Evolutionary conservation across 2,329 filamentous ascomycete genomes (phyloP), one percentile per base, ranked within the genome.

Genomic region (Botrytis aclada): DNA sequence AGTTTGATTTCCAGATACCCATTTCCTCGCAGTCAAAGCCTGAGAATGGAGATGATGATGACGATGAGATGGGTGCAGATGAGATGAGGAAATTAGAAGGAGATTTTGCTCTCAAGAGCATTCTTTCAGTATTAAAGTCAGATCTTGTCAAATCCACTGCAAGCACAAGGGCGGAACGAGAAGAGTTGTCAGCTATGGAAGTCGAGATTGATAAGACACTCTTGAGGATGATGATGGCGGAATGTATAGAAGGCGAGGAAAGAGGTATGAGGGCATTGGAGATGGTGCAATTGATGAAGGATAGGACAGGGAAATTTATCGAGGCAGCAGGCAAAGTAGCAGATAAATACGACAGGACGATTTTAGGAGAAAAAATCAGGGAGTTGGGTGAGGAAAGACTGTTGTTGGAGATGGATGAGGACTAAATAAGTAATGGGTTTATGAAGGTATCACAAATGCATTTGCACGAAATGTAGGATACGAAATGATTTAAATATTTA

Each of bases 221-320:
- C 69, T 85, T 99, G 76, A 94, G 98, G 84, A 87, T 98, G 81
- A 85, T 99, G 80, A 95, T 93, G 3, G 85, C 92, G 10, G 96
- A 98, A 84, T 99, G 96, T 81, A 90, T 94, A 74, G 93, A 96
- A 77, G 94, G 94, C 62, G 96, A 99, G 82, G 95, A 98, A 75
- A 87, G 92, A 43, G 95, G 95, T 9, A 98, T 98, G 94, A 94
- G 95, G 77, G 95, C 95, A 0, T 85, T 99, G 51, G 97, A 99
- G 83, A 88, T 98, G 79, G 96, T 97, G 43, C 86, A 88, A 75
- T 85, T 99, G 79, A 93, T 99, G 90, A 88, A 88, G 62, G 95
- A 98, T 83, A 86, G 89, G 63, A 92, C 89, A 74, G 95, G 95
- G 29, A 91, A 92, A 81, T 98, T 98, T 93, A 83, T 97, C 73